phyloP scores from a whole-genome alignment of 208 protist species.

The Trypanosoma brucei region DNA sequence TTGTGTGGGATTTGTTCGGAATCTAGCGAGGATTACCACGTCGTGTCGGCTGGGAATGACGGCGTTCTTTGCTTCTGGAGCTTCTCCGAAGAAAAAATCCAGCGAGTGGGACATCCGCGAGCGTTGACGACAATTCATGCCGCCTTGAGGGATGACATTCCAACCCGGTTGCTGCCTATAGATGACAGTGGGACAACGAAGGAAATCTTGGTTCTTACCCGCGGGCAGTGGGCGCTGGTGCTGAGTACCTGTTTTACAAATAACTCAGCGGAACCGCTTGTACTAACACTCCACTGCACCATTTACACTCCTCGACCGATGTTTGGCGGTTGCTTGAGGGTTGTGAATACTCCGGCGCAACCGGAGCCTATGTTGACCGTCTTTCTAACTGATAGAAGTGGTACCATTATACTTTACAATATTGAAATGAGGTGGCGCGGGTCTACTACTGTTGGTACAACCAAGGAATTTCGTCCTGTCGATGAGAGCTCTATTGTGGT shows the following conservation, averaged over 20 bases:
- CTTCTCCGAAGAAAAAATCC: neutral
- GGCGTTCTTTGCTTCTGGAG: constrained; percentile 62
- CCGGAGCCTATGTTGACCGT: constrained; percentile 45
- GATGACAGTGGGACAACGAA: constrained; percentile 4
- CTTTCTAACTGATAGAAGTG: constrained; percentile 53
- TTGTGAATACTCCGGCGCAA: constrained; percentile 27
- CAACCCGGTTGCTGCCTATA: constrained; percentile 14
- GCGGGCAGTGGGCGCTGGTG: constrained; percentile 14
- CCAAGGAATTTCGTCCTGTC: constrained; percentile 28
- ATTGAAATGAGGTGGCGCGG: constrained; percentile 66
- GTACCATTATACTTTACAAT: constrained; percentile 66
- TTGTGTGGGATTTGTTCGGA: constrained; percentile 28
- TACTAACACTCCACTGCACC: constrained; percentile 23
- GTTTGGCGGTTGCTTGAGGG: constrained; percentile 16
- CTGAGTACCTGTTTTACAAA: constrained; percentile 7
- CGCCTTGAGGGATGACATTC: constrained; percentile 16
- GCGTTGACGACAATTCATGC: constrained; percentile 10
- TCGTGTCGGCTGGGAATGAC: constrained; percentile 64
- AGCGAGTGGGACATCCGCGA: constrained; percentile 14
- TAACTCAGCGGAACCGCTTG: constrained; percentile 5
- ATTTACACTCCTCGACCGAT: constrained; percentile 22
- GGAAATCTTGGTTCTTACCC: constrained; percentile 22
- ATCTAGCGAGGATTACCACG: neutral
- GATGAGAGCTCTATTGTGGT: constrained; percentile 53
- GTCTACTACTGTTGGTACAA: constrained; percentile 24